Conservation (phyloP, 2,329 filamentous ascomycete genomes). For the Clarireedia paspali region DNA sequence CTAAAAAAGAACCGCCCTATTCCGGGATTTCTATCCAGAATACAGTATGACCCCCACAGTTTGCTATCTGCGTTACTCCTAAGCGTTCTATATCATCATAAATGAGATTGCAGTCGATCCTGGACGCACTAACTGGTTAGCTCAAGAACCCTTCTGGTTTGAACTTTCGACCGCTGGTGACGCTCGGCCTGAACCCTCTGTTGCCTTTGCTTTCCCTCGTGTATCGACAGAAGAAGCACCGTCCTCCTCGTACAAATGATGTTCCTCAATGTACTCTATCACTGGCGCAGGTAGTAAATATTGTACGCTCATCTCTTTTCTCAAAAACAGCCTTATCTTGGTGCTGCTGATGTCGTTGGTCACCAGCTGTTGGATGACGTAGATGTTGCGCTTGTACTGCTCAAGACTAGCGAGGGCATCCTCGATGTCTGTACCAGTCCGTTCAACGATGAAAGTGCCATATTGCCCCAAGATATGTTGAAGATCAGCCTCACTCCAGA, state of each 20-base stretch:
- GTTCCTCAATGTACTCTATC: slow-evolving; percentile 64
- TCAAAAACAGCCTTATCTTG: slow-evolving; percentile 73
- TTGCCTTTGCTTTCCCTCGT: slow-evolving; percentile 20
- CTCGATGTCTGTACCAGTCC: slow-evolving; percentile 80
- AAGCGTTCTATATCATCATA: not conserved
- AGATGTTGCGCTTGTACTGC: slow-evolving; percentile 69
- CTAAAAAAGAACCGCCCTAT: not conserved
- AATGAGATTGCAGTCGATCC: not conserved
- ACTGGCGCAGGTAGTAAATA: slow-evolving; percentile 69
- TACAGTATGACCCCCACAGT: not conserved
- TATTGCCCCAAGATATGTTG: slow-evolving; percentile 81
- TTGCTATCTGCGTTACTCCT: not conserved
- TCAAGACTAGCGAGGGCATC: slow-evolving; percentile 77
- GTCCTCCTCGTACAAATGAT: slow-evolving; percentile 54
- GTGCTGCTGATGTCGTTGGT: slow-evolving; percentile 78
- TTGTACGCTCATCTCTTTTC: slow-evolving; percentile 74
- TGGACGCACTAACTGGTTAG: not conserved
- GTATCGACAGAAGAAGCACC: slow-evolving; percentile 16
- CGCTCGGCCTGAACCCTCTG: slow-evolving; percentile 11
- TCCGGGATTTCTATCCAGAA: slow-evolving; percentile 2
- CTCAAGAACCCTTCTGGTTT: slow-evolving; percentile 13
- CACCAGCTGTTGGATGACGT: slow-evolving; percentile 75
- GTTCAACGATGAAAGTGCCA: slow-evolving; percentile 80
- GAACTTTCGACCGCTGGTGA: slow-evolving; percentile 13
- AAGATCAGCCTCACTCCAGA: slow-evolving; percentile 80